phyloP scores from a whole-genome alignment of 768 basidiomycete species.

The Hygrophoropsis aurantiaca region DNA sequence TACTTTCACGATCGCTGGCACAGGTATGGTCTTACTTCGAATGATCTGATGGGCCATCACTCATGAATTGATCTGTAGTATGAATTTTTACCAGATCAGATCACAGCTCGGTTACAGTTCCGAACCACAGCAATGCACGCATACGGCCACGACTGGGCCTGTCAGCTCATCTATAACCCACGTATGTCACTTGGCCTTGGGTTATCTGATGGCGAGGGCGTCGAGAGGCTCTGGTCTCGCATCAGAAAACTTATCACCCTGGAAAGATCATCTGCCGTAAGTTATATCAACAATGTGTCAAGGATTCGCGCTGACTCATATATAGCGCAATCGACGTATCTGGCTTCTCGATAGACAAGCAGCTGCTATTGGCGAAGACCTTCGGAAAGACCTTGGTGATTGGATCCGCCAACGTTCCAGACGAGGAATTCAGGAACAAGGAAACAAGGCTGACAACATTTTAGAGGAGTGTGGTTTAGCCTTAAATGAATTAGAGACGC shows the following conservation, averaged over 20 bases:
- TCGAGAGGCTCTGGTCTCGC: not conserved
- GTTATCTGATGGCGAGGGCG: slow-evolving; percentile 9
- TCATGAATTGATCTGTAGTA: slow-evolving; percentile 17
- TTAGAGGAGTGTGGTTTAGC: not conserved
- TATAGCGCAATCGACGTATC: slow-evolving; percentile 24
- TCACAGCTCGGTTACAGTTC: slow-evolving; percentile 23
- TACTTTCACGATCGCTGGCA: slow-evolving; percentile 21
- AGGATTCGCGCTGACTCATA: too few species aligned
- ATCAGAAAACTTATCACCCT: too few species aligned
- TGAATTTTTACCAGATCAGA: slow-evolving; percentile 19
- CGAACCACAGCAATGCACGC: slow-evolving; percentile 39
- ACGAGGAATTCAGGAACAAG: slow-evolving; percentile 13
- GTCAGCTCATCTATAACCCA: slow-evolving; percentile 7
- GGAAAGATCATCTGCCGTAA: too few species aligned
- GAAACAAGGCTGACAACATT: not conserved
- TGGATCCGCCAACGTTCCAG: slow-evolving; percentile 28
- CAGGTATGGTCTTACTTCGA: too few species aligned
- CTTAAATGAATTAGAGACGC: not conserved
- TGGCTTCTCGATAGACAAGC: slow-evolving; percentile 37
- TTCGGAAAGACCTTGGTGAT: slow-evolving; percentile 28
- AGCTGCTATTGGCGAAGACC: slow-evolving; percentile 20
- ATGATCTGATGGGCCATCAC: not conserved
- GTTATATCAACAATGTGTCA: too few species aligned
- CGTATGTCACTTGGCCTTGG: slow-evolving; percentile 1
- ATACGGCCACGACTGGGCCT: slow-evolving; percentile 38